Evolutionary conservation across 1,284 basidiomycete genomes (phyloP), one percentile per base, ranked within the genome.

Genomic region (Trametes versicolor): DNA sequence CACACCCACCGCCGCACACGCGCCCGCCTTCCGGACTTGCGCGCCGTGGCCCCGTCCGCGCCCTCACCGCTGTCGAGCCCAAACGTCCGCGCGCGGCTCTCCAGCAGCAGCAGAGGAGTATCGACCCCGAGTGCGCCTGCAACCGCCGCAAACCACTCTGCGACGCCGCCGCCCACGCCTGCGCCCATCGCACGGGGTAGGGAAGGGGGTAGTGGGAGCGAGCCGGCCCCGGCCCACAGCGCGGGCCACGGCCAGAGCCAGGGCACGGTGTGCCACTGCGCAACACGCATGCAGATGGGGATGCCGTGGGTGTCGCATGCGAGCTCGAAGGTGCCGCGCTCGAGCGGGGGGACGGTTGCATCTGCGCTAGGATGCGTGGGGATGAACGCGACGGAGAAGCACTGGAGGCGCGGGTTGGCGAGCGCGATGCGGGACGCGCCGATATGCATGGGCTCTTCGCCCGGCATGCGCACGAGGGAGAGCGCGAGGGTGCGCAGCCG

Each of bases 371-470:
- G 79, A 82, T 56, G 81, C 17, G 76, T 39, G 19, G 85, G 84
- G 65, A 89, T 84, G 77, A 87, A 89, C 15, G 83, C 85, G 62
- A 92, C 81, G 8, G 82, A 81, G 77, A 92, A 91, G n/a, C 80
- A 77, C 32, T 79, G 76, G 17, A 92, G 78, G 36, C 87, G 88
- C 0, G 91, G 90, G 71, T 90, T 90, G 29, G 81, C 77, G 67
- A 80, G 84, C 25, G 89, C 89, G 64, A 92, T 85, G 39, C 83
- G 84, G 4, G 81, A 75, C 10, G 90, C 90, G 62, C 88, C 88
- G 25, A 78, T 72, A 15, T 82, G 75, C 58, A 91, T 82, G 0
- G 84, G 74, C 64, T 86, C 85, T 70, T 91, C 90, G 45, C 88
- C 86, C n/a, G 86, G 83, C 65, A 86, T 86, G 71, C 83, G 84